Evolutionary conservation across 805 yeast genomes (phyloP), one percentile per base, ranked within the genome.

Genomic region (Saturnispora kantuleensis): DNA sequence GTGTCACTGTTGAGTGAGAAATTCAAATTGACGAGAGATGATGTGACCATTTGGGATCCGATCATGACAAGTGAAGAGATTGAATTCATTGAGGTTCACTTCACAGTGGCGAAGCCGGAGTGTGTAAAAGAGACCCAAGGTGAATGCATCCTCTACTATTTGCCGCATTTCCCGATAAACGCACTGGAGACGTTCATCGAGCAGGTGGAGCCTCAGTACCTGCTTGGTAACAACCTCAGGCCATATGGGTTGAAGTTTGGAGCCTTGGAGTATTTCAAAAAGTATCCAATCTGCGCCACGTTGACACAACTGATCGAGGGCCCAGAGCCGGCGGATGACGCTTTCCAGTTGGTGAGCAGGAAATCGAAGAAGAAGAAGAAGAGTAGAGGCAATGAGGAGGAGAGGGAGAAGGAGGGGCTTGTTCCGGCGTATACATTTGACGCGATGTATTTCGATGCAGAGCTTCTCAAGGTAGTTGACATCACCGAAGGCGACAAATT

Each of bases 111-210:
- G 42, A 44, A 38, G 2, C 29, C 18, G 3, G 28, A 17, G 18
- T 5, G 5, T 3, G n/a, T 3, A 17, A 17, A 17, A 17, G 26
- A 21, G 26, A 6, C 26, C 8, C 8, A 21, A 21, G 8, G 8
- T 21, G 26, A 21, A 4, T 21, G 26, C 26, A 21, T 21, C 26
- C 42, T 64, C 13, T 63, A 55, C 35, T 64, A 50, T 44, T 53
- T 63, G 58, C 68, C 69, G 0, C 69, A 65, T 51, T 49, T 56
- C 10, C 68, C 68, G 2, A 56, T 63, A 5, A 47, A 45, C 5
- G 47, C 56, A 2, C 26, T 65, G n/a, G 68, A 65, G 37, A 12
- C 33, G 1, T 45, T 63, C 4, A 18, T 65, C 1, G 15, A 34
- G 1, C 16, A 11, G 1, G 50, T 45, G 6, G 41, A 54, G 11